Conservation (phyloP, 2,329 filamentous ascomycete species). For the Calycina herbarum region DNA sequence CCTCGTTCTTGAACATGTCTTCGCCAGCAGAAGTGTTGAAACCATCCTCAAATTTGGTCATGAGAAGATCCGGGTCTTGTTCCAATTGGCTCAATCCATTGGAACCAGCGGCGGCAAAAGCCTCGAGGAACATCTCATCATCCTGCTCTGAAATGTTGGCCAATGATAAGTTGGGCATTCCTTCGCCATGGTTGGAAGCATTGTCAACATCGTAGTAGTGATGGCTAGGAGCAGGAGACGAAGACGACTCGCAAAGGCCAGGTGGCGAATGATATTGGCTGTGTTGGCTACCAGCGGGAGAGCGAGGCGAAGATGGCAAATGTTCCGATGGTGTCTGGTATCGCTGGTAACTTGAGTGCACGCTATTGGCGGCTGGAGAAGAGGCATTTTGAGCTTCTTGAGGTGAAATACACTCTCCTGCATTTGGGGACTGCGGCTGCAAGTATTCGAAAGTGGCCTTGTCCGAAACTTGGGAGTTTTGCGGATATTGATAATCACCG, state of each 20-base stretch:
- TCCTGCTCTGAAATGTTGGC: conserved; percentile 31
- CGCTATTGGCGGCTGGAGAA: conserved; percentile 33
- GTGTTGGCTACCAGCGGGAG: conserved; percentile 50
- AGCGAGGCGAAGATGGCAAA: conserved; percentile 41
- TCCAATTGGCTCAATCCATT: conserved; percentile 32
- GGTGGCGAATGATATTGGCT: conserved; percentile 58
- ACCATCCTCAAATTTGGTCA: conserved; percentile 36
- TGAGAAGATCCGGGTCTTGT: conserved; percentile 34
- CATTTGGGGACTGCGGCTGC: conserved; percentile 28
- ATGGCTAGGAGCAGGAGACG: conserved; percentile 47
- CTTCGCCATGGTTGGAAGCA: conserved; percentile 34
- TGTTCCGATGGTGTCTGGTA: conserved; percentile 29
- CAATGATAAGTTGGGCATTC: conserved; percentile 30
- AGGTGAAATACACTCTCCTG: conserved; percentile 35
- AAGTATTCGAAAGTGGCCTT: conserved; percentile 38
- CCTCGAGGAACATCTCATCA: conserved; percentile 40
- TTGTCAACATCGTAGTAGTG: conserved; percentile 33
- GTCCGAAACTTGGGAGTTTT: conserved; percentile 35
- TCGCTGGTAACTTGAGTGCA: conserved; percentile 28
- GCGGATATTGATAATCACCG: conserved; percentile 40
- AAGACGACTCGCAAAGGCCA: conserved; percentile 61
- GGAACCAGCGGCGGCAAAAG: conserved; percentile 33
- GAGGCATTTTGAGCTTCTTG: conserved; percentile 32
- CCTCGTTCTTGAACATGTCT: conserved; percentile 31
- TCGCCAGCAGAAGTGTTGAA: conserved; percentile 25